These are phyloP conservation scores for Gliomastix tumulicola DNA, from an alignment of 2,329 filamentous ascomycete genomes.

Conservation along the genomic window DNA sequence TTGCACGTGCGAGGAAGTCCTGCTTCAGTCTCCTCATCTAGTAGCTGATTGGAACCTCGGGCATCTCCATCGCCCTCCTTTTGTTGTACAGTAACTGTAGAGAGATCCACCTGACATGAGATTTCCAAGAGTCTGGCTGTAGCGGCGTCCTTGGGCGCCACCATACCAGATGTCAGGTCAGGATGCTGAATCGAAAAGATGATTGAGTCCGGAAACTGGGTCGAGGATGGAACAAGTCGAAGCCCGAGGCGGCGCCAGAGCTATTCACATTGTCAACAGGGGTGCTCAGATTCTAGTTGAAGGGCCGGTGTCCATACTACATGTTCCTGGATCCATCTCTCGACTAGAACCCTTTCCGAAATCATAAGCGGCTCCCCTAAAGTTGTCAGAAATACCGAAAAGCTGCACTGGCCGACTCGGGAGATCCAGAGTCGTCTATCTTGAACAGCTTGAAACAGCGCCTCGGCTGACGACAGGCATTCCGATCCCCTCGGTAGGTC, in stretches of 20 bases:
- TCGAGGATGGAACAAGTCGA: constrained; percentile 9
- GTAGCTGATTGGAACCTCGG: too few species aligned
- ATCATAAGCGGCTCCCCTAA: constrained; percentile 8
- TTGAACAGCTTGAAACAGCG: constrained; percentile 4
- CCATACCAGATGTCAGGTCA: constrained; percentile 19
- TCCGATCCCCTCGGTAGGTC: neutral
- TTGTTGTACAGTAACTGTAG: too few species aligned
- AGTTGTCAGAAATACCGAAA: constrained; percentile 16
- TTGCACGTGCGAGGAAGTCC: too few species aligned
- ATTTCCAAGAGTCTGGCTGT: neutral
- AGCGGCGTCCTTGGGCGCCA: constrained; percentile 13
- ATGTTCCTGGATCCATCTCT: constrained; percentile 11
- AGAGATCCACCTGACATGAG: too few species aligned
- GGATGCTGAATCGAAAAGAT: constrained; percentile 28
- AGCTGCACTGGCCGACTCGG: constrained; percentile 17
- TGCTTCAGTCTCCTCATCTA: too few species aligned
- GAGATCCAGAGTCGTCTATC: constrained; percentile 22
- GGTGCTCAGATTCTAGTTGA: too few species aligned
- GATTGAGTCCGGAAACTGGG: constrained; percentile 10
- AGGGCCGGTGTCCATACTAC: too few species aligned
- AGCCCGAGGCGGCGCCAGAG: constrained; percentile 22
- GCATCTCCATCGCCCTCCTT: too few species aligned
- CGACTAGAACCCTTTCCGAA: constrained; percentile 5
- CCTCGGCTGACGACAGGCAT: neutral
- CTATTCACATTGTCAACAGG: constrained; percentile 9